A percentile compares a stretch with the other conserved stretches of the same genome.
These are phyloP conservation scores for Ceriops decandra DNA, from an alignment of 345 rosid species.

Conservation along the genomic window DNA sequence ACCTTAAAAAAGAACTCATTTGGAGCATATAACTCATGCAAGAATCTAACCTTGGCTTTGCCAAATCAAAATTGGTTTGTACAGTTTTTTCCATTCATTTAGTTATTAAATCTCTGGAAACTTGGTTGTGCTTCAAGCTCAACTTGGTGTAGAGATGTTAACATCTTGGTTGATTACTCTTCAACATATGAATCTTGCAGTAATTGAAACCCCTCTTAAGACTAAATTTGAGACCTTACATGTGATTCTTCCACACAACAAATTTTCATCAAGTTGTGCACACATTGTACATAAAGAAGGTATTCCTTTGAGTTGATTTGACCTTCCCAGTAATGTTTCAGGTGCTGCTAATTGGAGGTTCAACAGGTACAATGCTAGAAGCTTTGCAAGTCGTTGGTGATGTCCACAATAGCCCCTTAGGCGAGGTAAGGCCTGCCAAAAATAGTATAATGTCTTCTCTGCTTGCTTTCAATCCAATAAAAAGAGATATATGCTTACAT, in stretches of 20 bases:
- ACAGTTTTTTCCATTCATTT: too few species aligned
- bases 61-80: too few species aligned
- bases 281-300: not conserved
- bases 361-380: slow-evolving; percentile 98
- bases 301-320: slow-evolving; percentile 2
- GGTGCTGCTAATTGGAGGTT: slow-evolving; percentile 93
- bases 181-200: not conserved
- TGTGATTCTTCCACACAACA: not conserved
- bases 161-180: too few species aligned
- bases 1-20: too few species aligned
- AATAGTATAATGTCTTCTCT: not conserved
- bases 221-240: not conserved
- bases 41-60: too few species aligned
- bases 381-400: slow-evolving; percentile 90
- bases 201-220: not conserved
- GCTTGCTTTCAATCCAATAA: not conserved
- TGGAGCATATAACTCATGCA: too few species aligned
- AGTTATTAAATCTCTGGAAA: too few species aligned
- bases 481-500: too few species aligned
- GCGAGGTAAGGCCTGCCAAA: slow-evolving; percentile 57
- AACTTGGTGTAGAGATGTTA: too few species aligned
- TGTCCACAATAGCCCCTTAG: slow-evolving; percentile 50
- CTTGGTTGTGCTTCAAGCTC: too few species aligned
- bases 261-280: not conserved
- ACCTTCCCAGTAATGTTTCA: slow-evolving; percentile 28